Conservation (phyloP, 148 eudicot genomes). For the Fagopyrum esculentum region DNA sequence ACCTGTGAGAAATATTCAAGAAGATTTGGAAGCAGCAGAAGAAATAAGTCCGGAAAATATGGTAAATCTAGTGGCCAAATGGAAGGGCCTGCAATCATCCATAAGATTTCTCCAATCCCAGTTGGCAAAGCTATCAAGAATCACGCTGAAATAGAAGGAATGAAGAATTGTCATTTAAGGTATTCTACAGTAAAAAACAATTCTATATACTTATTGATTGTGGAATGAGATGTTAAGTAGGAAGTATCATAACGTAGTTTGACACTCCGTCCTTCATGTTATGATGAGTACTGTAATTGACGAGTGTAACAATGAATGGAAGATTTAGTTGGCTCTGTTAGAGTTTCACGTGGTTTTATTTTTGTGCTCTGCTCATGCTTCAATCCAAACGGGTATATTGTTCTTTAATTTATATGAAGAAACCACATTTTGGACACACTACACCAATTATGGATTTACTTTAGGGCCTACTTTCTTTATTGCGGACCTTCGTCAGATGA, state of each 20-base stretch:
- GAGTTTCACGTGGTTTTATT: background rate
- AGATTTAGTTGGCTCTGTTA: background rate
- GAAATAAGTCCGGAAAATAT: constrained; percentile 18
- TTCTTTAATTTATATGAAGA: background rate
- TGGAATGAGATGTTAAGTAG: background rate
- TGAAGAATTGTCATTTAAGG: constrained; percentile 85
- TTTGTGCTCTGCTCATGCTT: background rate
- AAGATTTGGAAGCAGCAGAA: constrained; percentile 27
- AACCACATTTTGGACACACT: background rate
- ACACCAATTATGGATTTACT: background rate
- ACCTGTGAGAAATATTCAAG: constrained; percentile 36
- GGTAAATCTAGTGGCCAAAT: constrained; percentile 30
- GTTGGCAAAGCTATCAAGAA: constrained; percentile 83
- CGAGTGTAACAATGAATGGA: background rate
- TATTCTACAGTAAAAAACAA: constrained; percentile 16
- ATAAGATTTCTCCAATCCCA: constrained; percentile 64
- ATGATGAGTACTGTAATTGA: background rate
- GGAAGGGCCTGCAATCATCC: constrained; percentile 51
- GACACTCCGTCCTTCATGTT: background rate
- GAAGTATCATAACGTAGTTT: background rate
- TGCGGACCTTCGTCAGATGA: background rate
- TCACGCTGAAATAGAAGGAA: constrained; percentile 80
- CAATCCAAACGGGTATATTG: background rate
- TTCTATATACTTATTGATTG: background rate
- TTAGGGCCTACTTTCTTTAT: background rate